Percentiles rank a stretch among this genome's conserved stretches.
phyloP scores from a whole-genome alignment of 805 yeast genomes.

The Ogataea methylovora region DNA sequence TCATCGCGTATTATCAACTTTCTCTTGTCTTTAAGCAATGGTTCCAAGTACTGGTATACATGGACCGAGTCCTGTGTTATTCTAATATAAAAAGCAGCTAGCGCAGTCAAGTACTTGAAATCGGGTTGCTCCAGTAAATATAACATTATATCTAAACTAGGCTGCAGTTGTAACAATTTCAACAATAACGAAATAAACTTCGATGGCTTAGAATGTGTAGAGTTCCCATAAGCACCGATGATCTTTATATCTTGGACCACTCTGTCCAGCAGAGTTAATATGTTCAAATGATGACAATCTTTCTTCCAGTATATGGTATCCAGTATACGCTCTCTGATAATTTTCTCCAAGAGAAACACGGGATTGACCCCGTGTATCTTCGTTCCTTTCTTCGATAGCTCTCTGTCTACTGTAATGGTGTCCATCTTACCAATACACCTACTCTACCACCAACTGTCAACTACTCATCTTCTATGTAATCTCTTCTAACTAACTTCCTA shows the following conservation, averaged over 20 bases:
- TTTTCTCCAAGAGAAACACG: conserved; percentile 47
- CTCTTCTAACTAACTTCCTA: too few relatives aligned
- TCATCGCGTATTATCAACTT: conserved; percentile 46
- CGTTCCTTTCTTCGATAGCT: conserved; percentile 19
- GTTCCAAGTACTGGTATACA: conserved; percentile 46
- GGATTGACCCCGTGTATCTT: conserved; percentile 39
- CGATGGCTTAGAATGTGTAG: conserved; percentile 47
- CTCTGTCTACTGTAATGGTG: conserved; percentile 23
- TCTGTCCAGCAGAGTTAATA: conserved; percentile 37
- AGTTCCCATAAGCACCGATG: conserved; percentile 37
- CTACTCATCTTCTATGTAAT: too few relatives aligned
- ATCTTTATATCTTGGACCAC: conserved; percentile 31
- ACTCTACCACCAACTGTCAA: too few relatives aligned
- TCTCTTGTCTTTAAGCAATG: conserved; percentile 56
- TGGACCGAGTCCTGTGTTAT: conserved; percentile 34
- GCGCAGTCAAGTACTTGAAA: conserved; percentile 70
- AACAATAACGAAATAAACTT: conserved; percentile 72
- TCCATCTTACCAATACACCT: too few relatives aligned
- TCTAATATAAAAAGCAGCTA: conserved; percentile 61
- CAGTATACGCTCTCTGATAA: conserved; percentile 46
- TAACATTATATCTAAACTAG: conserved; percentile 47
- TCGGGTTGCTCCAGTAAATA: conserved; percentile 52
- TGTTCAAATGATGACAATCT: conserved; percentile 41
- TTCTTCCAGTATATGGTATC: conserved; percentile 55
- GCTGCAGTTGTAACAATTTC: conserved; percentile 71